Evolutionary conservation across 2,329 filamentous ascomycete species (phyloP).

Genomic region (Bipolaris cookei): DNA sequence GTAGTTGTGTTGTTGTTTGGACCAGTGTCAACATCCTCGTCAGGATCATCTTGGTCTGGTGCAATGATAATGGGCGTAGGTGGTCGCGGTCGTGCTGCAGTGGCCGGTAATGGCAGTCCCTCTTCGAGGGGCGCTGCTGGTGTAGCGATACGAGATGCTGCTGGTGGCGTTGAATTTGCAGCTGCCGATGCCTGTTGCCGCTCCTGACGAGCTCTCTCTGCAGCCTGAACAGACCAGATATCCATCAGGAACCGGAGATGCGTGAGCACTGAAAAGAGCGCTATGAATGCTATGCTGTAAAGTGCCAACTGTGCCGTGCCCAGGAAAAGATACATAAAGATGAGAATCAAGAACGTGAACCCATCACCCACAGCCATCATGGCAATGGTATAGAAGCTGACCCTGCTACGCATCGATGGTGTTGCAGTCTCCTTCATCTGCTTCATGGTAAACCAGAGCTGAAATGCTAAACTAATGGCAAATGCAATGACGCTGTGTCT

Average conservation of each 20-base stretch:
- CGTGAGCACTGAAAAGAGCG: conserved; percentile 66
- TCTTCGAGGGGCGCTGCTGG: conserved; percentile 33
- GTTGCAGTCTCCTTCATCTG: conserved; percentile 70
- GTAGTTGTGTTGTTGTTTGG: conserved; percentile 32
- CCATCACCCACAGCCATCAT: conserved; percentile 68
- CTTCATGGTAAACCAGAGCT: conserved; percentile 63
- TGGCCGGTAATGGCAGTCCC: conserved; percentile 59
- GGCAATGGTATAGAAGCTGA: conserved; percentile 69
- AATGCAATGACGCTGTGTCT: conserved; percentile 62
- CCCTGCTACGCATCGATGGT: conserved; percentile 67
- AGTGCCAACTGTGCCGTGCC: conserved; percentile 62
- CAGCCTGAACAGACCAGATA: conserved; percentile 69
- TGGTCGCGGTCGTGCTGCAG: conserved; percentile 52
- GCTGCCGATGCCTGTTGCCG: conserved; percentile 51
- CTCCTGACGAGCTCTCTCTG: conserved; percentile 54
- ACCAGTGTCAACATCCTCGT: conserved; percentile 37
- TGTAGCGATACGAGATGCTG: conserved; percentile 27
- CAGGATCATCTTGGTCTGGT: conserved; percentile 63
- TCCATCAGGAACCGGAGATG: conserved; percentile 71
- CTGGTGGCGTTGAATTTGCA: conserved; percentile 28
- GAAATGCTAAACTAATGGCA: conserved; percentile 56
- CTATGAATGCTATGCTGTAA: conserved; percentile 63
- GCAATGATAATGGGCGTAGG: conserved; percentile 64
- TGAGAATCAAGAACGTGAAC: conserved; percentile 62
- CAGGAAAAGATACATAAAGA: conserved; percentile 60